Conservation (phyloP, 305 asterid species). For the Fraxinus sp. region DNA sequence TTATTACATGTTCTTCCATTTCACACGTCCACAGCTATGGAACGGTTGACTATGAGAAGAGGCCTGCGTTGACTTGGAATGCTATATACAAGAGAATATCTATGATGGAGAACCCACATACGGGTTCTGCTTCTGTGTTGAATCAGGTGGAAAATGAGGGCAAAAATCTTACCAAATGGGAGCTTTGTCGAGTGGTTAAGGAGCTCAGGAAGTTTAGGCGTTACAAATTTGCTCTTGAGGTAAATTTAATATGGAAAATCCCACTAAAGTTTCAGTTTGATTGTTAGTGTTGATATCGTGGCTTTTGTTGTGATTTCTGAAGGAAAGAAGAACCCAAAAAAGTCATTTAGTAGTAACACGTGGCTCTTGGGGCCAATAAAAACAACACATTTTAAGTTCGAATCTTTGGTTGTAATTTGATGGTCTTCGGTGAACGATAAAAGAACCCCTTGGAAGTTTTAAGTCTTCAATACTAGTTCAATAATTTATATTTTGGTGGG, state of each 20-base stretch:
- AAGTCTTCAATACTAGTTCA: neutral
- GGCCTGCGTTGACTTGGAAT: slow-evolving; percentile 62
- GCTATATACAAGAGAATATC: slow-evolving; percentile 61
- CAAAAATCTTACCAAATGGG: slow-evolving; percentile 62
- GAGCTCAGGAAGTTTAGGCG: slow-evolving; percentile 87
- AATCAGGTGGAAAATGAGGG: slow-evolving; percentile 70
- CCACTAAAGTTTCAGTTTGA: neutral
- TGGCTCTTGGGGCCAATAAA: neutral
- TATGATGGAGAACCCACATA: slow-evolving; percentile 37
- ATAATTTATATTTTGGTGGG: neutral
- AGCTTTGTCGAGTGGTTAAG: slow-evolving; percentile 68
- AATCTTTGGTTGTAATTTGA: slow-evolving; percentile 1
- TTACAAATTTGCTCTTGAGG: slow-evolving; percentile 76
- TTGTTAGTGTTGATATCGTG: neutral
- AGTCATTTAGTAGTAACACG: neutral
- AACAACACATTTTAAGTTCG: neutral
- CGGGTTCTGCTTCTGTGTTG: slow-evolving; percentile 64
- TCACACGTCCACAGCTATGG: slow-evolving; percentile 61
- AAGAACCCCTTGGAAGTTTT: neutral
- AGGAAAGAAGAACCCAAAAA: neutral
- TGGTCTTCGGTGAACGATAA: neutral
- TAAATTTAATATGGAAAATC: slow-evolving; percentile 18
- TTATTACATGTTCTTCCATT: slow-evolving; percentile 48
- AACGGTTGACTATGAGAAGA: slow-evolving; percentile 55
- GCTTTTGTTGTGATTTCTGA: neutral